Conservation (phyloP, 2,329 filamentous ascomycete species). For the Calonectria pauciramosa region DNA sequence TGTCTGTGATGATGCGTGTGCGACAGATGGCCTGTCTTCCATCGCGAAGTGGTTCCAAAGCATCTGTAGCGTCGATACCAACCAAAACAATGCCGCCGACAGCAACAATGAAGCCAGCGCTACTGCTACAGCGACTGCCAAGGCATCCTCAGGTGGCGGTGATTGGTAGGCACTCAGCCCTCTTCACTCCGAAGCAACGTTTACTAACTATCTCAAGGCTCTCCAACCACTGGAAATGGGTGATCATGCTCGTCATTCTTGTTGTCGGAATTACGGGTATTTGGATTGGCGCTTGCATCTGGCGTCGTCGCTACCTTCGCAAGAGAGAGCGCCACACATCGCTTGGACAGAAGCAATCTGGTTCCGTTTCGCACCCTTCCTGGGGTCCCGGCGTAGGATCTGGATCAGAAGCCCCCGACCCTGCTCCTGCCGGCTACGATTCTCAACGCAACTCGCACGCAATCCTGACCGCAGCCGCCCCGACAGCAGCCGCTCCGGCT, state of each 20-base stretch:
- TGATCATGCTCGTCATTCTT: conserved; percentile 84
- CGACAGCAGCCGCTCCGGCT: conserved; percentile 23
- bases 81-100: conserved; percentile 37
- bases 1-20: conserved; percentile 74
- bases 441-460: conserved; percentile 44
- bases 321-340: conserved; percentile 71
- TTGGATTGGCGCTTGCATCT: conserved; percentile 76
- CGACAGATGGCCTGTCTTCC: conserved; percentile 61
- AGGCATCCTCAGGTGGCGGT: conserved; percentile 46
- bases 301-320: conserved; percentile 80
- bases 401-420: conserved; percentile 43
- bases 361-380: conserved; percentile 52
- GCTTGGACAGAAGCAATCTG: conserved; percentile 55
- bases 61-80: conserved; percentile 68
- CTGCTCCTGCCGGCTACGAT: conserved; percentile 40
- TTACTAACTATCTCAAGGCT: conserved; percentile 63
- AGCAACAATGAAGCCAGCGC: conserved; percentile 22
- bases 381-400: conserved; percentile 52
- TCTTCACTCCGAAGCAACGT: not conserved
- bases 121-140: conserved; percentile 34
- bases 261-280: conserved; percentile 76
- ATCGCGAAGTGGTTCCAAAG: conserved; percentile 79
- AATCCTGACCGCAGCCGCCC: conserved; percentile 39
- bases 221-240: conserved; percentile 81
- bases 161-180: conserved; percentile 59